Percentiles rank a stretch among this genome's conserved stretches.
Conservation (phyloP, 768 basidiomycete genomes). For the Pisolithus albus region DNA sequence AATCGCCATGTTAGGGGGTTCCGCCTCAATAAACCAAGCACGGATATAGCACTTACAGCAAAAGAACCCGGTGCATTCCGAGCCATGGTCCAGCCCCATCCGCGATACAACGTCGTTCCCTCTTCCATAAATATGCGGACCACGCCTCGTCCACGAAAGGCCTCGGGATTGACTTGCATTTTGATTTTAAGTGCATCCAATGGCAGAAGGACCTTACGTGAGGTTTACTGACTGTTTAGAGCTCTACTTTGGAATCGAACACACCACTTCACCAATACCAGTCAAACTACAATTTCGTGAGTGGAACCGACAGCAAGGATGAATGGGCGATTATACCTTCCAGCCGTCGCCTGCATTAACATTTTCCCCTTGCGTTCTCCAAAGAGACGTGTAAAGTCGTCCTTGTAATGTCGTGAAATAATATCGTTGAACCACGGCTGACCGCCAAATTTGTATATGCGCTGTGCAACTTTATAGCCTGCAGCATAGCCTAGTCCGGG, state of each 20-base stretch:
- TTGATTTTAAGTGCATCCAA: conserved; percentile 98
- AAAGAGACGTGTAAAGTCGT: conserved; percentile 74
- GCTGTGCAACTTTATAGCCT: conserved; percentile 92
- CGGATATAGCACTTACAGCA: conserved; percentile 53
- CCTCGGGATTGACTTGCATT: conserved; percentile 96
- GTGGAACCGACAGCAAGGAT: not conserved
- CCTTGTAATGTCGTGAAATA: conserved; percentile 75
- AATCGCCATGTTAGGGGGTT: not conserved
- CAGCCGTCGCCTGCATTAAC: conserved; percentile 92
- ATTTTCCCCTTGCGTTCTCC: conserved; percentile 95
- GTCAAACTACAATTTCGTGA: conserved; percentile 40
- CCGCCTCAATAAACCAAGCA: not conserved
- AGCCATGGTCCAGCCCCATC: conserved; percentile 99
- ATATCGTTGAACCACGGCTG: conserved; percentile 97
- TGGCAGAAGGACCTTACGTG: conserved; percentile 74
- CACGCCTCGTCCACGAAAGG: conserved; percentile 90
- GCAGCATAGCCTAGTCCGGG: conserved; percentile 97
- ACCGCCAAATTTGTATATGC: conserved; percentile 96
- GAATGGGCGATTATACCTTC: conserved; percentile 51
- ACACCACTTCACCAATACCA: conserved; percentile 90
- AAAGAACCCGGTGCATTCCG: conserved; percentile 95
- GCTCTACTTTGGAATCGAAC: conserved; percentile 12
- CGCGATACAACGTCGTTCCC: conserved; percentile 86
- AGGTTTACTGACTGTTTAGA: not conserved
- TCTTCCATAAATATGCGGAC: conserved; percentile 88